phyloP scores from a whole-genome alignment of 163 green algal genomes.

The Chloroidium sp. region DNA sequence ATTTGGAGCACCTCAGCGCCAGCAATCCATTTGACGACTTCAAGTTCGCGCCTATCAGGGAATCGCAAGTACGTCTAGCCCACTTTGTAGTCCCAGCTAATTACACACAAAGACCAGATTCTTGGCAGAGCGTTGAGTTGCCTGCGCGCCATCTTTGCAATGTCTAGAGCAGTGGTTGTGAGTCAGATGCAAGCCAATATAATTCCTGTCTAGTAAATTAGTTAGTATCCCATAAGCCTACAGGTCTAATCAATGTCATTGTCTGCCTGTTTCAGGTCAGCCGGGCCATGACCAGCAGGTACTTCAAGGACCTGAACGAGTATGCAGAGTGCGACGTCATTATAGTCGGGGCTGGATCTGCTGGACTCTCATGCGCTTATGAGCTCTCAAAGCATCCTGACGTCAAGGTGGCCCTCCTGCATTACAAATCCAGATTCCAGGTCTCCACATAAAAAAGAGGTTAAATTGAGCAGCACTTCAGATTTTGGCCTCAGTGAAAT shows the following conservation, averaged over 20 bases:
- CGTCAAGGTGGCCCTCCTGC: constrained; percentile 52
- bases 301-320: constrained; percentile 75
- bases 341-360: constrained; percentile 72
- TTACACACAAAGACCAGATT: too few species aligned
- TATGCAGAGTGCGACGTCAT: constrained; percentile 80
- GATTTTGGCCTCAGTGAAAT: neutral
- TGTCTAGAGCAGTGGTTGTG: too few species aligned
- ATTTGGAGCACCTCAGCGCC: neutral
- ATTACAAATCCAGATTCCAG: too few species aligned
- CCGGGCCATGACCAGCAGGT: constrained; percentile 66
- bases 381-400: constrained; percentile 91
- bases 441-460: too few species aligned
- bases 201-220: too few species aligned
- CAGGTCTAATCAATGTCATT: too few species aligned
- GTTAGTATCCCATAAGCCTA: too few species aligned
- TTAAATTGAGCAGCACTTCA: too few species aligned
- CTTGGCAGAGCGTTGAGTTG: too few species aligned
- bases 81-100: neutral
- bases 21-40: constrained; percentile 51
- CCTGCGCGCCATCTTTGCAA: too few species aligned
- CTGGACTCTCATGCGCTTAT: constrained; percentile 86
- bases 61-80: constrained; percentile 31
- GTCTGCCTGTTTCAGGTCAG: constrained; percentile 23
- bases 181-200: too few species aligned
- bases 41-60: constrained; percentile 69